A percentile compares a stretch with the other conserved stretches of the same genome.
phyloP scores from a whole-genome alignment of 2,329 filamentous ascomycete genomes.

The Hirsutella minnesotensis region DNA sequence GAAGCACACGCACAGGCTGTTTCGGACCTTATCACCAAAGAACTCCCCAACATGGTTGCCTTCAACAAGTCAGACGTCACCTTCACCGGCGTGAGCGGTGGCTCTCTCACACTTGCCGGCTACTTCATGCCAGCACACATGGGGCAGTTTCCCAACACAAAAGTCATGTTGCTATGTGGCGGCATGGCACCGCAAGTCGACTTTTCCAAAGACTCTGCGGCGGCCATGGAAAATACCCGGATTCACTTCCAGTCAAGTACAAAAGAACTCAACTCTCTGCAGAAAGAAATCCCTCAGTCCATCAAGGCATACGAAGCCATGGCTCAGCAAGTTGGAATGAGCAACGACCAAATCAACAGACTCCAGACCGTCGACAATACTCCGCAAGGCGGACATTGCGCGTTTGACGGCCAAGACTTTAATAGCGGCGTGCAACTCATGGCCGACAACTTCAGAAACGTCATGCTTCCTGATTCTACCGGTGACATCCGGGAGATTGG shows the following conservation, averaged over 20 bases:
- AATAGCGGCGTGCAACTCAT: constrained; percentile 46
- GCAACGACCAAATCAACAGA: constrained; percentile 29
- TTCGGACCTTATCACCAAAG: constrained; percentile 34
- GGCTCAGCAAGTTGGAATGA: constrained; percentile 30
- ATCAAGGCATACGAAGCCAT: constrained; percentile 38
- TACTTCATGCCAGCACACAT: constrained; percentile 48
- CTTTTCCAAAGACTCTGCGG: constrained; percentile 27
- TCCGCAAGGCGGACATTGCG: constrained; percentile 44
- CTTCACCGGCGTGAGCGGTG: constrained; percentile 47
- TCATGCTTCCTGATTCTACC: constrained; percentile 37
- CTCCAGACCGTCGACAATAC: constrained; percentile 46
- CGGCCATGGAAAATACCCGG: constrained; percentile 30
- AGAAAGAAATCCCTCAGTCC: constrained; percentile 36
- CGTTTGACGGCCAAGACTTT: constrained; percentile 42
- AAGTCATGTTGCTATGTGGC: constrained; percentile 45
- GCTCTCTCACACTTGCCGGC: constrained; percentile 38
- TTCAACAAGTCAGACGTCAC: constrained; percentile 40
- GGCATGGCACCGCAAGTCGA: constrained; percentile 39
- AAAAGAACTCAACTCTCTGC: constrained; percentile 35
- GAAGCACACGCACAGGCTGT: constrained; percentile 44
- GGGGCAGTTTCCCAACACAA: constrained; percentile 34
- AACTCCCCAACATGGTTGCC: constrained; percentile 39
- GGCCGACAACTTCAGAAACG: constrained; percentile 36
- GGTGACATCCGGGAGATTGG: constrained; percentile 37
- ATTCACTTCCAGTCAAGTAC: constrained; percentile 47